Evolutionary conservation across 495 filamentous ascomycete species (phyloP).

Genomic region (Aspergillus kassunensis): DNA sequence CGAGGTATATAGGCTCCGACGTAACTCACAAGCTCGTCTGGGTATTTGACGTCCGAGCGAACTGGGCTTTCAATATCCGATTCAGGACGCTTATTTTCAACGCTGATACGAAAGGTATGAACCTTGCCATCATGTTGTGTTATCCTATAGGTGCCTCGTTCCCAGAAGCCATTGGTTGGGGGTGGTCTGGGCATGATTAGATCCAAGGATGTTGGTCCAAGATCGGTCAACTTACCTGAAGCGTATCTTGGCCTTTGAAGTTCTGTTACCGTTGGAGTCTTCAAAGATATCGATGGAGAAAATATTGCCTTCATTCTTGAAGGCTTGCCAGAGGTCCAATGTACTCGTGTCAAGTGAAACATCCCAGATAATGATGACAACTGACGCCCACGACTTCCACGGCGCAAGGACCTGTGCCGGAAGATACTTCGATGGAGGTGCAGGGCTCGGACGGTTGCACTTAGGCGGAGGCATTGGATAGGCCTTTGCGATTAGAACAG

Average conservation of each 20-base stretch:
- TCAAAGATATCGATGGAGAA: conserved; percentile 43
- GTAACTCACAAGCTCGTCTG: conserved; percentile 30
- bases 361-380: conserved; percentile 31
- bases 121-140: conserved; percentile 16
- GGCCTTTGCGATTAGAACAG: too few relatives aligned
- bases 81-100: conserved; percentile 19
- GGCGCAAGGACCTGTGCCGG: conserved; percentile 15
- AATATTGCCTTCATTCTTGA: conserved; percentile 39
- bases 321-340: conserved; percentile 32
- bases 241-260: conserved; percentile 31
- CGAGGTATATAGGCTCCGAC: not conserved
- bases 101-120: conserved; percentile 12
- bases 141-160: conserved; percentile 21
- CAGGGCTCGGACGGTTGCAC: not conserved
- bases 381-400: conserved; percentile 39
- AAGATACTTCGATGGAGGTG: not conserved
- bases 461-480: not conserved
- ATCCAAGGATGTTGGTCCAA: not conserved
- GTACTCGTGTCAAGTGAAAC: conserved; percentile 34
- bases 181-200: conserved; percentile 32
- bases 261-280: conserved; percentile 25
- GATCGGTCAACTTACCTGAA: conserved; percentile 34
- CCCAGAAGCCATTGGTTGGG: conserved; percentile 40
- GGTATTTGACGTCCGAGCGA: conserved; percentile 22
- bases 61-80: conserved; percentile 27